phyloP scores from a whole-genome alignment of 164 flowering plant species.

The Tinospora cordifolia region DNA sequence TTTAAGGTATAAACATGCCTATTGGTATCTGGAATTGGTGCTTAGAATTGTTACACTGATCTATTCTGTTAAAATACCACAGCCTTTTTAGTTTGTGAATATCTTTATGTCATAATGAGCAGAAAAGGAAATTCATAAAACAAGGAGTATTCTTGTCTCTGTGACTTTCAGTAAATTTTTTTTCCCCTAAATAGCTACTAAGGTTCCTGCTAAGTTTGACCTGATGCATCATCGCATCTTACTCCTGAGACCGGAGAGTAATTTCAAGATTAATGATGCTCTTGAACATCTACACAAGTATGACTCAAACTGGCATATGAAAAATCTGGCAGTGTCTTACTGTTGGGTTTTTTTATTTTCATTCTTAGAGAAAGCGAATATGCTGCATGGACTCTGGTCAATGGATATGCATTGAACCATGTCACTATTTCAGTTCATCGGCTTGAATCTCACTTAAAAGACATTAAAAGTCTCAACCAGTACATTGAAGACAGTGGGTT shows the following conservation, averaged over 20 bases:
- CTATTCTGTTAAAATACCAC: not conserved
- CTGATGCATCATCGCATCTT: not conserved
- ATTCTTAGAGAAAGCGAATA: slow-evolving; percentile 84
- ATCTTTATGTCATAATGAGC: not conserved
- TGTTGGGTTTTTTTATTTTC: slow-evolving; percentile 20
- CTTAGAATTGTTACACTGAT: not conserved
- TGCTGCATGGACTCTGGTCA: slow-evolving; percentile 99
- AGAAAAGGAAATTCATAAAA: not conserved
- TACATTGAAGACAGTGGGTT: slow-evolving; percentile 75
- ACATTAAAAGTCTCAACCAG: slow-evolving; percentile 57
- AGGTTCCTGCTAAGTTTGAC: not conserved
- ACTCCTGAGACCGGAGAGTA: not conserved
- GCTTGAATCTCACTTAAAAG: slow-evolving; percentile 52
- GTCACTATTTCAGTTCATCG: slow-evolving; percentile 79
- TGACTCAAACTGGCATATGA: slow-evolving; percentile 4
- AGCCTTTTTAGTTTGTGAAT: not conserved
- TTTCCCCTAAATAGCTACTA: not conserved
- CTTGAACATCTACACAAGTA: not conserved
- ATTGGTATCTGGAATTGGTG: not conserved
- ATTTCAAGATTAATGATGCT: not conserved
- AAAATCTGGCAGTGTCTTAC: not conserved
- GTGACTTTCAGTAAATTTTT: not conserved
- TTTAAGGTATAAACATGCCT: not conserved
- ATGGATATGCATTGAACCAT: slow-evolving; percentile 92
- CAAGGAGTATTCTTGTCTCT: not conserved